These are phyloP conservation scores for Podaxis carcinomalis DNA, from an alignment of 768 basidiomycete species.

Conservation along the genomic window DNA sequence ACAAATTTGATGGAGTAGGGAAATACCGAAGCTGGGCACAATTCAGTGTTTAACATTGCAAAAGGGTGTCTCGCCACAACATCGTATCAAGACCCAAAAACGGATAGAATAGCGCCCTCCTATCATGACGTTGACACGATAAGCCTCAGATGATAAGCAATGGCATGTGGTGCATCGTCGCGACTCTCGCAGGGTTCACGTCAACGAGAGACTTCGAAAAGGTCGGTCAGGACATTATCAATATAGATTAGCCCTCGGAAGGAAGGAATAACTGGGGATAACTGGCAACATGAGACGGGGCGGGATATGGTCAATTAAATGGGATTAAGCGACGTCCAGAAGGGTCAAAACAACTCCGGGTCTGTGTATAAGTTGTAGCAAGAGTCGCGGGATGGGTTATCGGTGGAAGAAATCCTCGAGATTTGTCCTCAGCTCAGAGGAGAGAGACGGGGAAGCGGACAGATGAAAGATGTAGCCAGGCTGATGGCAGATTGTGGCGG, in stretches of 20 bases:
- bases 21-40: no score
- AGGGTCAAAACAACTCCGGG: no score
- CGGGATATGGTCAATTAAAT: not conserved
- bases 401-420: not conserved
- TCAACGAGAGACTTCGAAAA: not conserved
- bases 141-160: not conserved
- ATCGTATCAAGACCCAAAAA: not conserved
- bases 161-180: not conserved
- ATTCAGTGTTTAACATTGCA: no score
- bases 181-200: not conserved
- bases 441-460: not conserved
- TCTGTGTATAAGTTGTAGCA: no score
- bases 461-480: not conserved
- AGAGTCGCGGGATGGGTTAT: not conserved
- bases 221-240: not conserved
- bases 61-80: no score
- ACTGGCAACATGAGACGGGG: not conserved
- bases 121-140: not conserved
- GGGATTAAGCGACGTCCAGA: not conserved
- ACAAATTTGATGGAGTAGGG: no score
- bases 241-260: not conserved
- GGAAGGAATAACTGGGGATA: no score
- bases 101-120: not conserved
- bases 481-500: not conserved
- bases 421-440: not conserved